These are phyloP conservation scores for Ustilago tritici DNA, from an alignment of 1,284 basidiomycete species.

Conservation along the genomic window DNA sequence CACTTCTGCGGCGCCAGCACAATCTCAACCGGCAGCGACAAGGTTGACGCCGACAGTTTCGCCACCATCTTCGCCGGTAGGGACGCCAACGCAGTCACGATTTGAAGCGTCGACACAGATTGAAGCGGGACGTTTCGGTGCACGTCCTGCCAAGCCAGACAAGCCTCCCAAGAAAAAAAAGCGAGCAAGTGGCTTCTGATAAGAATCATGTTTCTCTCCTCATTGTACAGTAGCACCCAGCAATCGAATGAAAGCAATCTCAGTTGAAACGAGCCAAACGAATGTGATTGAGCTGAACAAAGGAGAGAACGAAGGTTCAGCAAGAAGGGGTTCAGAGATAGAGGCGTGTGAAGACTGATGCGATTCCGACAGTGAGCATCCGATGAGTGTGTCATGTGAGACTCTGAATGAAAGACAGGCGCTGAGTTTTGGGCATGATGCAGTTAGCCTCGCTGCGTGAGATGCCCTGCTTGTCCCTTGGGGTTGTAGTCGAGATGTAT, in stretches of 20 bases:
- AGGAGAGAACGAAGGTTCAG: too few species aligned
- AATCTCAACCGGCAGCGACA: slow-evolving; percentile 21
- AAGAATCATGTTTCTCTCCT: neutral
- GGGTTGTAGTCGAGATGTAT: slow-evolving; percentile 67
- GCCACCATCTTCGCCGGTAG: slow-evolving; percentile 25
- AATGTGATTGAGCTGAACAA: neutral
- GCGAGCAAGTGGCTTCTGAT: slow-evolving; percentile 43
- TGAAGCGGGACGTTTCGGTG: slow-evolving; percentile 42
- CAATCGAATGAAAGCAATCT: neutral
- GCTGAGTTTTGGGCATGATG: neutral
- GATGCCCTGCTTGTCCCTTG: slow-evolving; percentile 61
- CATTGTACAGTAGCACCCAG: neutral
- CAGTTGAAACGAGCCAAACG: neutral
- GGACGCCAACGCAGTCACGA: slow-evolving; percentile 16
- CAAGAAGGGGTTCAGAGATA: neutral
- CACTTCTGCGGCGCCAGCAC: slow-evolving; percentile 9
- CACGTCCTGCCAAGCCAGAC: slow-evolving; percentile 17
- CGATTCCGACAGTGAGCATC: neutral
- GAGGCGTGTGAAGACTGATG: neutral
- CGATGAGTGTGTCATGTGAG: neutral
- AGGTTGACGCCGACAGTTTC: slow-evolving; percentile 30
- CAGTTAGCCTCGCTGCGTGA: slow-evolving; percentile 53
- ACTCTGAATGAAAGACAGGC: neutral
- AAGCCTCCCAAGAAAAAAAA: slow-evolving; percentile 38
- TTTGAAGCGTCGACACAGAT: slow-evolving; percentile 36